phyloP scores from a whole-genome alignment of 768 basidiomycete genomes.

The Auricularia heimuer region DNA sequence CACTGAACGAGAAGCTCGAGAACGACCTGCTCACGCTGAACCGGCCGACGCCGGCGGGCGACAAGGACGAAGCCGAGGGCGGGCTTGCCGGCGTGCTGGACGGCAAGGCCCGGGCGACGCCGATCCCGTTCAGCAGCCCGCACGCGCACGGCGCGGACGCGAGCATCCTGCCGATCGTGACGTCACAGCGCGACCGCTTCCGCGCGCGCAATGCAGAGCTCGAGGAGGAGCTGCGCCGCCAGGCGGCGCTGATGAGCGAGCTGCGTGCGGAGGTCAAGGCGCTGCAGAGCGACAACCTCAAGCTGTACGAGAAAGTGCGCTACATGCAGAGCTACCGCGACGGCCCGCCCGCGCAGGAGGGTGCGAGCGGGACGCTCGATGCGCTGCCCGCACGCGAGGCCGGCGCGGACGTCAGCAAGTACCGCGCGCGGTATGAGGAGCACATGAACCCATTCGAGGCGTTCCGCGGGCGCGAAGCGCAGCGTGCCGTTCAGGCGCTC shows the following conservation, averaged over 20 bases:
- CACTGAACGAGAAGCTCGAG: constrained; percentile 84
- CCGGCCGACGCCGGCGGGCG: constrained; percentile 30
- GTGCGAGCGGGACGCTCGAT: constrained; percentile 54
- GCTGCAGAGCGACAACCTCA: constrained; percentile 90
- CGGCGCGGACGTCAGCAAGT: constrained; percentile 72
- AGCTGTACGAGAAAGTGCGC: constrained; percentile 96
- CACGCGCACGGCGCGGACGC: constrained; percentile 48
- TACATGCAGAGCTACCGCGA: constrained; percentile 97
- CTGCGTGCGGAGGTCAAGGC: constrained; percentile 86
- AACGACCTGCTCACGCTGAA: constrained; percentile 81
- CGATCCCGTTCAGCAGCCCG: constrained; percentile 56
- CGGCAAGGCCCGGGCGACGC: constrained; percentile 29
- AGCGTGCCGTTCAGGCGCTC: constrained; percentile 82
- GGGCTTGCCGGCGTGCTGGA: neutral
- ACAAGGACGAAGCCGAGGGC: neutral
- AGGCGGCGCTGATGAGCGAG: constrained; percentile 90
- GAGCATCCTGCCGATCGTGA: constrained; percentile 96
- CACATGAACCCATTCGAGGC: constrained; percentile 98
- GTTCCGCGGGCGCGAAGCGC: constrained; percentile 94
- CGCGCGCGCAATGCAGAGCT: constrained; percentile 92
- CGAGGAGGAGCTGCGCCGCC: constrained; percentile 95
- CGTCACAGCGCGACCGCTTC: constrained; percentile 95
- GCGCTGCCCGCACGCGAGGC: constrained; percentile 44
- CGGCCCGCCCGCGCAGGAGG: constrained; percentile 33
- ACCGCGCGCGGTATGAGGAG: constrained; percentile 88